Evolutionary conservation across 495 filamentous ascomycete species (phyloP).

Genomic region (Neohortaea acidophila): DNA sequence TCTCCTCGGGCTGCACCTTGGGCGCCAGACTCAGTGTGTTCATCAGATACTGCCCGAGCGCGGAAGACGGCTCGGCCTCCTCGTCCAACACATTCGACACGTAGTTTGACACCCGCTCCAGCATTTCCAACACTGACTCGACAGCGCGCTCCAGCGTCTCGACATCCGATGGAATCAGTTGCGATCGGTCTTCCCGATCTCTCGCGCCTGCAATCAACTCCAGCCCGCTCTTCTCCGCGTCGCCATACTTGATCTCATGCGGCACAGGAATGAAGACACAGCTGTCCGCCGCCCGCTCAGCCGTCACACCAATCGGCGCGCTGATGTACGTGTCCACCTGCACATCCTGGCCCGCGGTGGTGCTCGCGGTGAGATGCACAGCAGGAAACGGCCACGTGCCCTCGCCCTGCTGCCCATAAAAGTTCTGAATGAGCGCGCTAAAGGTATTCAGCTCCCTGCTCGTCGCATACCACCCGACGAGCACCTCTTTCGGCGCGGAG

Average conservation of each 20-base stretch:
- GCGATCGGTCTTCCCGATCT: constrained; percentile 56
- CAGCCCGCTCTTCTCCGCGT: constrained; percentile 81
- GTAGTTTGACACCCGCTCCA: constrained; percentile 80
- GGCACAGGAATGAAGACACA: constrained; percentile 94
- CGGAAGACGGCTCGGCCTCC: constrained; percentile 56
- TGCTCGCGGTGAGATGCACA: constrained; percentile 87
- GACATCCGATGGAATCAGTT: constrained; percentile 65
- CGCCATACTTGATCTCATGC: constrained; percentile 68
- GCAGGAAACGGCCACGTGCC: constrained; percentile 94
- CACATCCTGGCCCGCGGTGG: constrained; percentile 68
- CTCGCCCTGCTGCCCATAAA: constrained; percentile 91
- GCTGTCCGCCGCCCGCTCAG: constrained; percentile 84
- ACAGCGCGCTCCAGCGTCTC: constrained; percentile 70
- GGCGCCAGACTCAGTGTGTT: constrained; percentile 81
- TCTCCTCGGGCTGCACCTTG: constrained; percentile 75
- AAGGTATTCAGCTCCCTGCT: constrained; percentile 92
- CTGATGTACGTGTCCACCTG: constrained; percentile 84
- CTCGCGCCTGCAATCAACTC: constrained; percentile 73
- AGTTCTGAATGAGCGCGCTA: constrained; percentile 96
- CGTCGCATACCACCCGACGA: constrained; percentile 97
- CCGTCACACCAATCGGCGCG: constrained; percentile 83
- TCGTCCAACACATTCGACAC: constrained; percentile 66
- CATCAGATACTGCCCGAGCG: constrained; percentile 86
- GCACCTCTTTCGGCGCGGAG: constrained; percentile 81
- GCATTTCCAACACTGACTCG: constrained; percentile 69